Base-by-base conservation (phyloP, 2,329 filamentous ascomycete species). In the Lachnellula cervina region DNA sequence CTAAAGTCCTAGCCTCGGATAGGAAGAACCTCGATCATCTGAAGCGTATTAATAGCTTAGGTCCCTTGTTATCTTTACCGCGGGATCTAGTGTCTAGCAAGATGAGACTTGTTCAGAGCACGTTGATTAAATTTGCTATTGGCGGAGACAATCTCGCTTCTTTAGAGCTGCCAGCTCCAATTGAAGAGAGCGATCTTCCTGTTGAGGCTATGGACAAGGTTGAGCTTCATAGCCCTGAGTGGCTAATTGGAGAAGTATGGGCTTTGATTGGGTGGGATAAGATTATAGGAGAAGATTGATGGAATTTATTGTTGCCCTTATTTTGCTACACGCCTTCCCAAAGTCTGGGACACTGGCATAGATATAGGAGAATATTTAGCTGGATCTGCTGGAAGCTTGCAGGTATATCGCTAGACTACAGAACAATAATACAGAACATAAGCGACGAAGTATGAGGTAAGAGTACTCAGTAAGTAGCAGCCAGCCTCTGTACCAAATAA, bases 401-500 rank as follows among this genome's bases (percentile, higher is more conserved):
- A 19, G 19, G 19, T 44, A 44, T 11, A 44, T 44, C 4, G 42
- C 42, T 44, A 45, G 35, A 38, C 5, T 25, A n/a, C 38, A n/a
- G 14, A 44, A 34, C 7, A 19, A 40, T 23, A 44, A 44, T 44
- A 44, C 42, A 13, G 17, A 44, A 19, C 13, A 19, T 44, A 23
- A 17, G 19, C 42, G 13, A 17, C 37, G 13, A 40, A 17, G 6
- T 6, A 40, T 6, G 13, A 40, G 37, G 7, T 19, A n/a, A 47
- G 21, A 21, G 8, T 14, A 17, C 23, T 60, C 43, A 87, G 65
- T 89, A 84, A 4, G 92, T 97, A 14, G 88, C 87, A 5, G 84
- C 79, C 68, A 97, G 72, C 60, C 92, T 84, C 74, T 87, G 82
- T 8, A 89, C 82, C 47, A 97, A 72, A 68, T 96, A 97, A 14